Percentiles rank a stretch among this genome's conserved stretches.
These are phyloP conservation scores for Chalciporus sphaerocephalus DNA, from an alignment of 768 basidiomycete genomes.

Conservation along the genomic window DNA sequence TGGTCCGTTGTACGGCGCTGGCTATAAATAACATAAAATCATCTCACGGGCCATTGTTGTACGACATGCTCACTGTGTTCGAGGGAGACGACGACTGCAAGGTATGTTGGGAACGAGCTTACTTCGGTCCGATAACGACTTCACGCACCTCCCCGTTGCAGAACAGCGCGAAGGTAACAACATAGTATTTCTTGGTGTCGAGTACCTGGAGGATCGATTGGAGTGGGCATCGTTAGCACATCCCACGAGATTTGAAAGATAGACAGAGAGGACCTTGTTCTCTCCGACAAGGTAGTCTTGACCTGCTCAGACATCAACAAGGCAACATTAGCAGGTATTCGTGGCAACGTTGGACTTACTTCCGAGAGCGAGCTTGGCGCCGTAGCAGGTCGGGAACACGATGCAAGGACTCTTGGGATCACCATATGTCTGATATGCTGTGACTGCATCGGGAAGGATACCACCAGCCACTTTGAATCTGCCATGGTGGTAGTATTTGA, in stretches of 20 bases:
- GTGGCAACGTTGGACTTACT: slow-evolving; percentile 31
- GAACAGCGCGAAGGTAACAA: slow-evolving; percentile 56
- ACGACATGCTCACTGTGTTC: slow-evolving; percentile 35
- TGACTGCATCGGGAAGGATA: slow-evolving; percentile 51
- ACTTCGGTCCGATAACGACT: background rate
- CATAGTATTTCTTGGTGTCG: slow-evolving; percentile 46
- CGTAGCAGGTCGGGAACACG: slow-evolving; percentile 58
- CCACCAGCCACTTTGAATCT: slow-evolving; percentile 52
- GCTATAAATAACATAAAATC: slow-evolving; percentile 30
- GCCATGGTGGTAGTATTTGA: slow-evolving; percentile 51
- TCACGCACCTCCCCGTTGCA: slow-evolving; percentile 53
- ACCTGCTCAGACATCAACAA: slow-evolving; percentile 28
- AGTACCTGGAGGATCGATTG: slow-evolving; percentile 34
- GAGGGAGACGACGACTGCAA: slow-evolving; percentile 59
- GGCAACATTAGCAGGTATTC: background rate
- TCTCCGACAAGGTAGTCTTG: slow-evolving; percentile 50
- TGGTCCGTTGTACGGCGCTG: slow-evolving; percentile 53
- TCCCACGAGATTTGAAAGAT: no score
- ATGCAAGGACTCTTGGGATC: slow-evolving; percentile 49
- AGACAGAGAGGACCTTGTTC: slow-evolving; percentile 38
- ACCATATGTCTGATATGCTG: slow-evolving; percentile 58
- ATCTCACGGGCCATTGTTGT: background rate
- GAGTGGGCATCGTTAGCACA: background rate
- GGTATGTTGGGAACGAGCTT: background rate
- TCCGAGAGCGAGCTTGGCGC: slow-evolving; percentile 41